Evolutionary conservation across 2,329 filamentous ascomycete species (phyloP), one percentile per base, ranked within the genome.

Genomic region (Kalaharituber pfeilii): DNA sequence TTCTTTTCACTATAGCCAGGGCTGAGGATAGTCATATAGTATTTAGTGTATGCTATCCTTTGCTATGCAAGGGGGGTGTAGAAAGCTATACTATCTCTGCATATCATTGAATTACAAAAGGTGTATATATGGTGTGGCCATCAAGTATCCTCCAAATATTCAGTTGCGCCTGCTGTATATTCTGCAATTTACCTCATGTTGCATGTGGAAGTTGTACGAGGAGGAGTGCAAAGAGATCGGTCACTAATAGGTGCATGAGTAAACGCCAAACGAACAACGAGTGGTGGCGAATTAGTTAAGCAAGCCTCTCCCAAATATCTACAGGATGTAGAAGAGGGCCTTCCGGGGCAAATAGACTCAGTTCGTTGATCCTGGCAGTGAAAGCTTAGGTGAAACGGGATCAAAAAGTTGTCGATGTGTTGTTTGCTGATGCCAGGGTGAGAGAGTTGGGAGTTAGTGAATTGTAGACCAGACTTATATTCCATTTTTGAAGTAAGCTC

Each of bases 381-480:
- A 96, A 95, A 68, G 81, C 96, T 24, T 84, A 84, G 0, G 80
- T 86, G n/a, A 93, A 84, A 66, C 85, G 86, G 0, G 89, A 96
- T 67, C 85, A 83, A 5, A 77, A 89, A 47, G 85, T 78, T 60
- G 83, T 98, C 0, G 91, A 93, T 7, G 89, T 98, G 4, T 96
- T 91, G 69, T 98, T 98, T 66, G 93, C 91, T 6, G 91, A 98
- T 72, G 91, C 93, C 1, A 95, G 86, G 61, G 89, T 96, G 25
- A 78, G 91, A 51, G 91, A 98, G 71, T 76, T 98, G 2, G 91
- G 91, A 7, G 87, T 98, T 53, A 94, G 86, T 72, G 93, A 98
- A 66, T 98, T 98, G 77, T 94, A n/a, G 91, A 98, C 73, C 96
- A 96, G 91, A 98, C 66, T 75, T 95, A 8, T 98, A 93, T 71